phyloP scores from a whole-genome alignment of 495 filamentous ascomycete genomes.

The Penicillium daleae region DNA sequence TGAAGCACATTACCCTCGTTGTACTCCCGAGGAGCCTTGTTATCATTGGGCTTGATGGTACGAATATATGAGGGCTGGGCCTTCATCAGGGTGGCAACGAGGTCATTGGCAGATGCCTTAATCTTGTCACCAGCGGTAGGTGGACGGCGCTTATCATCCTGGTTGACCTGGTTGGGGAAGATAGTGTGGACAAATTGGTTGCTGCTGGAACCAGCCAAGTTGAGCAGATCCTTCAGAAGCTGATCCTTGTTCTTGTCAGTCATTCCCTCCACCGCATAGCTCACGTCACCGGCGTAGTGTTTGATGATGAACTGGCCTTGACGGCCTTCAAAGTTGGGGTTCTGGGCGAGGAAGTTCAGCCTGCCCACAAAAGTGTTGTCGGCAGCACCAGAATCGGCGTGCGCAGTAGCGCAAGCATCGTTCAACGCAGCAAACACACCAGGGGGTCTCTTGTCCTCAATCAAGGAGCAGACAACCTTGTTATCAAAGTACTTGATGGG shows the following conservation, averaged over 20 bases:
- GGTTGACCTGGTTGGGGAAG: slow-evolving; percentile 93
- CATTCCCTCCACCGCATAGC: slow-evolving; percentile 93
- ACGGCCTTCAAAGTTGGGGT: slow-evolving; percentile 87
- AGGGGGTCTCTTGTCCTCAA: slow-evolving; percentile 88
- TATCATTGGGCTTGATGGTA: slow-evolving; percentile 99
- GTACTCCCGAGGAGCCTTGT: slow-evolving; percentile 92
- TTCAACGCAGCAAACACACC: slow-evolving; percentile 97
- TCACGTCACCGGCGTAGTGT: slow-evolving; percentile 98
- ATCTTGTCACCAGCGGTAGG: slow-evolving; percentile 98
- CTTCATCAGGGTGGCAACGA: slow-evolving; percentile 96
- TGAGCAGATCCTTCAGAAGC: slow-evolving; percentile 90
- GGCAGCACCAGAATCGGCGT: slow-evolving; percentile 90
- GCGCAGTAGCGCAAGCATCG: slow-evolving; percentile 95
- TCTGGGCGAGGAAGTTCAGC: slow-evolving; percentile 82
- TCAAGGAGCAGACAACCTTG: slow-evolving; percentile 97
- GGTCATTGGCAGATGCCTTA: slow-evolving; percentile 90
- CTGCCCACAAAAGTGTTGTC: slow-evolving; percentile 95
- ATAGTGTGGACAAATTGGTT: slow-evolving; percentile 85
- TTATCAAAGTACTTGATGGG: slow-evolving; percentile 99
- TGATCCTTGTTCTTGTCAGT: slow-evolving; percentile 99
- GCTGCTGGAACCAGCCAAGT: slow-evolving; percentile 78
- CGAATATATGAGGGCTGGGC: slow-evolving; percentile 96
- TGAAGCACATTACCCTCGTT: slow-evolving; percentile 90
- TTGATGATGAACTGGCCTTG: slow-evolving; percentile 98
- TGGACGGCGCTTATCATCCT: slow-evolving; percentile 91